These are phyloP conservation scores for Macroventuria anomochaeta DNA, from an alignment of 2,329 filamentous ascomycete species.

Conservation along the genomic window DNA sequence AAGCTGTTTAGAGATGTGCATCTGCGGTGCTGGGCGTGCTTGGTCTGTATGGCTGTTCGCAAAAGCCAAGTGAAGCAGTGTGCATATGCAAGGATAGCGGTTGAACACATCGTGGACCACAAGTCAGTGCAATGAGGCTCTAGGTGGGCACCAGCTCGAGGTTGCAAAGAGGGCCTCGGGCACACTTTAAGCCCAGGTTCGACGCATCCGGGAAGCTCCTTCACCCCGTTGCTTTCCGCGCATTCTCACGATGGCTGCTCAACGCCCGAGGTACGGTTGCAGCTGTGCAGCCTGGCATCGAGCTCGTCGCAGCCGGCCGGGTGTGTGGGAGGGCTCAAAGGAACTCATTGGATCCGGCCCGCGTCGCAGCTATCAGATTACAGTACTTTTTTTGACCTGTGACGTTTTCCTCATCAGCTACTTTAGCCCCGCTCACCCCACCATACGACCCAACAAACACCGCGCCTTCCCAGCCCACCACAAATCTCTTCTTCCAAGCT, in stretches of 20 bases:
- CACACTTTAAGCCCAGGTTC: constrained; percentile 22
- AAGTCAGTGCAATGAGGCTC: constrained; percentile 17
- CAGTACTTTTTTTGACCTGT: constrained; percentile 26
- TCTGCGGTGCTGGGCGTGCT: constrained; percentile 24
- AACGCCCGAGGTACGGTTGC: constrained; percentile 40
- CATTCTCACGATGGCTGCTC: constrained; percentile 24
- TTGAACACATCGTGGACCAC: constrained; percentile 11
- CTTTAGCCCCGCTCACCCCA: constrained; percentile 38
- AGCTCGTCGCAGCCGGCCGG: constrained; percentile 41
- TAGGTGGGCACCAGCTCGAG: constrained; percentile 10
- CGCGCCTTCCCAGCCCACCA: constrained; percentile 20
- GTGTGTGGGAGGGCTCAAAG: constrained; percentile 35
- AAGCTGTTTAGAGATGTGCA: constrained; percentile 30
- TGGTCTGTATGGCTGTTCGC: constrained; percentile 20
- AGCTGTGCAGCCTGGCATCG: constrained; percentile 20
- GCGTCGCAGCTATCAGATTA: constrained; percentile 40
- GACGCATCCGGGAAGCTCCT: constrained; percentile 18
- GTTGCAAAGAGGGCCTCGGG: constrained; percentile 17
- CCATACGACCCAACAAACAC: constrained; percentile 42
- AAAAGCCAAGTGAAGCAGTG: constrained; percentile 27
- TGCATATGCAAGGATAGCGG: constrained; percentile 29
- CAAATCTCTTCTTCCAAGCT: constrained; percentile 31
- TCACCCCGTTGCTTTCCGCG: constrained; percentile 36
- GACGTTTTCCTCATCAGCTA: constrained; percentile 40
- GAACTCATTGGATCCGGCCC: constrained; percentile 39